Base-by-base conservation (phyloP, 768 basidiomycete species). In the Cystoderma amianthinum region DNA sequence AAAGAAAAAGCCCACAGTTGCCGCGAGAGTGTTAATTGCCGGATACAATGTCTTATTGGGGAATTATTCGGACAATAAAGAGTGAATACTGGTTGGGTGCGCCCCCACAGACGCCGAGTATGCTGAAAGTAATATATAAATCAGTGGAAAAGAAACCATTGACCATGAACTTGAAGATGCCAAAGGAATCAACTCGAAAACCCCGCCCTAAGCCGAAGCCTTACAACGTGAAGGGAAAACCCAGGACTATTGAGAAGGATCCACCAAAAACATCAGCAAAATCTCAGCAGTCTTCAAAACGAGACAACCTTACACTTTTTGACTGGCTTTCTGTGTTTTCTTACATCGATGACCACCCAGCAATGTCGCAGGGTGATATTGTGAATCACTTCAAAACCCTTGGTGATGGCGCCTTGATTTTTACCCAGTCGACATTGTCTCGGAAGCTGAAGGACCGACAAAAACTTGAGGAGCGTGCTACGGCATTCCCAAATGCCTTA, bases 351-450 rank as follows among this genome's bases (percentile, higher is more conserved):
- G 25, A 43, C 4, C 47, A 59, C 43, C 49, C 46, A 12, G 3
- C 32, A 19, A 30, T 56, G 38, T 40, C 46, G 3, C 59, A 59
- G 44, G 34, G 30, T 12, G 45, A 36, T 1, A 42, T 58, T 41
- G 48, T 50, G 13, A 37, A 37, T 9, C 48, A 55, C 37, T 55
- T 57, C 41, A 19, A 36, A 9, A 16, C n/a, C 13, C 21, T n/a
- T 10, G 10, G 11, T 7, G 44, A 55, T 10, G 50, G 54, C 1
- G 46, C 39, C 7, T 41, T 58, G 16, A 15, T 48, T 6, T 62
- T 63, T 36, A 39, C 32, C 5, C 61, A 62, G 42, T 38, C 45
- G n/a, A 47, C 58, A 9, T 38, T 62, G 13, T 61, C 56, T 1
- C 35, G 37, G 7, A 19, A 38, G 7, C 18, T 38, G 17, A 9